Evolutionary conservation across 345 rosid genomes (phyloP).

Genomic region (Eucalyptus tenuipes): DNA sequence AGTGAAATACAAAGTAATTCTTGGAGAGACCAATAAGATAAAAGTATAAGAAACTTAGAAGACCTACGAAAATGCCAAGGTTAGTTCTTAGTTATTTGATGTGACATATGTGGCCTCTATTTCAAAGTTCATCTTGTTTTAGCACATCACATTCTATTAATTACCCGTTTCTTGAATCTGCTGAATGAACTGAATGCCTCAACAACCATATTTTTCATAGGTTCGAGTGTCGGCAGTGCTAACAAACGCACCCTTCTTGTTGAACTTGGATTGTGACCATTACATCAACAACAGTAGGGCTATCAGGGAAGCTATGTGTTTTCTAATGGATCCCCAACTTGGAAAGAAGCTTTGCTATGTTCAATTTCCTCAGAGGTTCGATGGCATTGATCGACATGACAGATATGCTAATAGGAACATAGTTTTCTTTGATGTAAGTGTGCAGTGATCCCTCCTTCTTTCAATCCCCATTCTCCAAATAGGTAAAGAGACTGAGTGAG

Average conservation of each 20-base stretch:
- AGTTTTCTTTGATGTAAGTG: conserved; percentile 87
- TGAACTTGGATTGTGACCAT: conserved; percentile 95
- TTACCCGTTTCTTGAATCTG: not conserved
- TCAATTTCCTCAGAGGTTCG: conserved; percentile 95
- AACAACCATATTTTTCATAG: conserved; percentile 6
- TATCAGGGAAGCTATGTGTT: conserved; percentile 93
- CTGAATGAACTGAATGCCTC: not conserved
- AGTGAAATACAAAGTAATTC: not conserved
- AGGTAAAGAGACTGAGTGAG: not conserved
- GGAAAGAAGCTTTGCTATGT: conserved; percentile 96
- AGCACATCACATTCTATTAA: not conserved
- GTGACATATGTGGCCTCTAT: not conserved
- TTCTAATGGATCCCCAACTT: conserved; percentile 91
- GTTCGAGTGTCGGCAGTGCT: conserved; percentile 97
- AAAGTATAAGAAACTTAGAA: not conserved
- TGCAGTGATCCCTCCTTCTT: not conserved
- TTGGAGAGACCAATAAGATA: not conserved
- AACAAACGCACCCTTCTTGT: conserved; percentile 84
- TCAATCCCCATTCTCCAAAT: not conserved
- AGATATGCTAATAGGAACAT: conserved; percentile 91
- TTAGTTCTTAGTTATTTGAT: not conserved
- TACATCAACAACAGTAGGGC: conserved; percentile 91
- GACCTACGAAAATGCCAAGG: not conserved
- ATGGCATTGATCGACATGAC: conserved; percentile 89
- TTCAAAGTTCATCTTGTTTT: not conserved